These are phyloP conservation scores for Tarenaya hassleriana DNA, from an alignment of 345 rosid species.

Conservation along the genomic window DNA sequence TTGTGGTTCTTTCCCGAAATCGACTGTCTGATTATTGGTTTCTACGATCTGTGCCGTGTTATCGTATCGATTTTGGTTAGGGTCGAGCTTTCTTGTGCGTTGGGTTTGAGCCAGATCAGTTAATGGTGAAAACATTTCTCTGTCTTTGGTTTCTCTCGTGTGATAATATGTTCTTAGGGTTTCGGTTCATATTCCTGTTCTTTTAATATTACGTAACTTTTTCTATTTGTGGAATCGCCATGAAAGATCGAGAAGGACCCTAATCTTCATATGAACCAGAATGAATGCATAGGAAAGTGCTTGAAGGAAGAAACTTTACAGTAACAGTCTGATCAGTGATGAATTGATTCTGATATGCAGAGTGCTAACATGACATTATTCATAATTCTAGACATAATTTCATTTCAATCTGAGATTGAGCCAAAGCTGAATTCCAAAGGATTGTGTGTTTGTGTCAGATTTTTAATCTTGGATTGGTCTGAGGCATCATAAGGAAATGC, in stretches of 20 bases:
- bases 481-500: constrained; percentile 16
- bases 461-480: constrained; percentile 10
- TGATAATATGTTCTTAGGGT: constrained; percentile 18
- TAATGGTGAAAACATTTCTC: neutral
- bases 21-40: constrained; percentile 27
- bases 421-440: neutral
- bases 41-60: constrained; percentile 16
- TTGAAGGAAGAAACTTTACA: no score
- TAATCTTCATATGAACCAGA: no score
- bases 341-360: no score
- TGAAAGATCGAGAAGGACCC: no score
- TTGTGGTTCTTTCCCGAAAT: constrained; percentile 16
- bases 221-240: constrained; percentile 8
- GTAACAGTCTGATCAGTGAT: no score
- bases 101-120: constrained; percentile 6
- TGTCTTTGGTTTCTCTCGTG: constrained; percentile 1
- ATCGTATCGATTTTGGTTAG: constrained; percentile 14
- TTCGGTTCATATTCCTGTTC: constrained; percentile 5
- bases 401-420: neutral
- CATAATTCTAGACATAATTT: no score
- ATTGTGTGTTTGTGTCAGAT: constrained; percentile 20
- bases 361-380: no score
- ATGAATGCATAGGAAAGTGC: no score
- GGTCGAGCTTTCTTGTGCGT: constrained; percentile 14
- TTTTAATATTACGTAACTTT: constrained; percentile 3